Evolutionary conservation across 2,329 filamentous ascomycete species (phyloP).

Genomic region (Microcyclosporella mali): DNA sequence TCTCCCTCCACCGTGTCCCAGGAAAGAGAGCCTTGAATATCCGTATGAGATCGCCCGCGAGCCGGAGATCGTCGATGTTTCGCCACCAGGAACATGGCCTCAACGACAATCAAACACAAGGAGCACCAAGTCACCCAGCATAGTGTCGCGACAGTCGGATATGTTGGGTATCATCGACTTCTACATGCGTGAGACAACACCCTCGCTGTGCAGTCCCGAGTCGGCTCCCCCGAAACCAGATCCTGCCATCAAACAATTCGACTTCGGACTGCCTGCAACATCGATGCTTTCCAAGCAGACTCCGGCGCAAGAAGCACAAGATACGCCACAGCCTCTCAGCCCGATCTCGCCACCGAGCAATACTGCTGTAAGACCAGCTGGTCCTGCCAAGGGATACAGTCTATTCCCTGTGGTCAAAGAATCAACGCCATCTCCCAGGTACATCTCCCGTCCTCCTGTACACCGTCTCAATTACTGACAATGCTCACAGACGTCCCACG

Average conservation of each 20-base stretch:
- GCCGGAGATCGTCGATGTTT: conserved; percentile 24
- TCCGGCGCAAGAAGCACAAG: not conserved
- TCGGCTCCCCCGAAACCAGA: conserved; percentile 18
- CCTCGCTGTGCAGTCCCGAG: conserved; percentile 18
- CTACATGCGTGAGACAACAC: conserved; percentile 22
- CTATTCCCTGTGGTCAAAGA: conserved; percentile 25
- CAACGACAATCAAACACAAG: conserved; percentile 6
- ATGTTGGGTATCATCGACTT: conserved; percentile 29
- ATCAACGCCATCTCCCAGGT: conserved; percentile 15
- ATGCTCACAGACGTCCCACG: not conserved
- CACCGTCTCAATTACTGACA: no score
- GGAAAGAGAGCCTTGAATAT: conserved; percentile 6
- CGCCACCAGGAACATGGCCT: conserved; percentile 14
- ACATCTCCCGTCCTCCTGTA: not conserved
- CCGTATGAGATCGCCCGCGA: conserved; percentile 12
- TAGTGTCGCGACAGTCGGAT: conserved; percentile 23
- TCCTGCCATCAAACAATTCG: conserved; percentile 25
- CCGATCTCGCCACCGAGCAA: conserved; percentile 14
- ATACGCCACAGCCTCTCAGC: conserved; percentile 6
- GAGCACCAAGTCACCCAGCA: conserved; percentile 8
- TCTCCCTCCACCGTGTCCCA: conserved; percentile 4
- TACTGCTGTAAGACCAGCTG: conserved; percentile 3
- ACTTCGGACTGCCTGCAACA: conserved; percentile 23
- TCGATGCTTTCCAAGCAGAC: conserved; percentile 12
- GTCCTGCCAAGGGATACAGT: conserved; percentile 20